Base-by-base conservation (phyloP, 1,284 basidiomycete species). In the Papiliotrema laurentii region DNA sequence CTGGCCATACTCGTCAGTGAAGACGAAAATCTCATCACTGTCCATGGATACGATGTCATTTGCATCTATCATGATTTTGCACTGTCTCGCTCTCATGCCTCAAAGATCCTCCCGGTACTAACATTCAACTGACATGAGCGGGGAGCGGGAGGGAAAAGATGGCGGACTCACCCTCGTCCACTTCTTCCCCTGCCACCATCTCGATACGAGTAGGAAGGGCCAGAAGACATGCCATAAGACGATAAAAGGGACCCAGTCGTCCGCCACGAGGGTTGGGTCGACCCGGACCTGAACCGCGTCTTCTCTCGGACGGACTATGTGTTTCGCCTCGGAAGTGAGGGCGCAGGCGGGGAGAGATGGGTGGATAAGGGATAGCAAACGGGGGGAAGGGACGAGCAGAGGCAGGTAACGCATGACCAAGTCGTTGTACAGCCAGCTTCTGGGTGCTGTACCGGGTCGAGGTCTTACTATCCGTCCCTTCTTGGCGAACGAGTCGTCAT, bases 361-460 rank as follows among this genome's bases (percentile, higher is more conserved):
- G 22, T 64, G 60, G 11, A 67, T 53, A 9, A 43, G 37, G 1
- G 47, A 46, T 4, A 66, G 53, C 2, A 54, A 18, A 1, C 28
- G 27, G 16, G 37, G 46, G 14, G 50, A 54, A 11, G 61, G 62
- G 13, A 67, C 35, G 35, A 68, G 18, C 26, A 35, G 49, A 14
- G 68, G 71, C 13, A 70, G 54, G 34, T 70, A 58, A 26, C 69
- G 66, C 46, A 69, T 69, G 35, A 69, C 59, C 1, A 72, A 54
- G 37, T 72, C 71, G 56, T 73, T 75, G 33, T 68, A 74, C 26
- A 69, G 55, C 74, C 68, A 75, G 34, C 64, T 68, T 21, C 66
- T 53, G 0, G 68, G 64, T 11, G 34, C 39, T n/a, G 54, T 58
- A n/a, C 47, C 43, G 9, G 43, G 25, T 25, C 39, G 38, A n/a